These are phyloP conservation scores for Ophiobolus disseminans DNA, from an alignment of 2,329 filamentous ascomycete species.

Conservation along the genomic window DNA sequence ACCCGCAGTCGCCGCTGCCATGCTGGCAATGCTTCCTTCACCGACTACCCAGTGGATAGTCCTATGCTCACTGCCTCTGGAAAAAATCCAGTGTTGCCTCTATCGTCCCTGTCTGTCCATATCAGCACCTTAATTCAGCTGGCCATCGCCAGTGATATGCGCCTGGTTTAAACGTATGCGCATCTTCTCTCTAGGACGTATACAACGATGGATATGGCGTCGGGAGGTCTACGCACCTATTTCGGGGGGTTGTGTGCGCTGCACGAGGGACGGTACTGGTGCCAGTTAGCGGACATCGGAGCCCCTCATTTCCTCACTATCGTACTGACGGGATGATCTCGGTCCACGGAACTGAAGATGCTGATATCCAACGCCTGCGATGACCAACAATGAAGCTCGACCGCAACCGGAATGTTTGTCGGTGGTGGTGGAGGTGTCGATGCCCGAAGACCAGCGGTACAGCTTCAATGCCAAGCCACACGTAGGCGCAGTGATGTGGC, in stretches of 20 bases:
- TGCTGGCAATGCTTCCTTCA: slow-evolving; percentile 36
- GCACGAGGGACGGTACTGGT: slow-evolving; percentile 37
- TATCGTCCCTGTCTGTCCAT: slow-evolving; percentile 21
- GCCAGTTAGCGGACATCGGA: slow-evolving; percentile 42
- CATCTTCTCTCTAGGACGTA: not conserved
- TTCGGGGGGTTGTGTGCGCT: slow-evolving; percentile 37
- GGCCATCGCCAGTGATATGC: slow-evolving; percentile 2
- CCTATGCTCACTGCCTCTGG: slow-evolving; percentile 16
- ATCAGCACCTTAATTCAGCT: slow-evolving; percentile 21
- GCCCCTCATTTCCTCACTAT: slow-evolving; percentile 35
- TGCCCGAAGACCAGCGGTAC: slow-evolving; percentile 41
- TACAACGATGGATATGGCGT: slow-evolving; percentile 12
- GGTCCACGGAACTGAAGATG: slow-evolving; percentile 12
- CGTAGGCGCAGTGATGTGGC: slow-evolving; percentile 46
- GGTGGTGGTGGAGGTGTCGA: slow-evolving; percentile 26
- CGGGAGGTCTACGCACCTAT: slow-evolving; percentile 39
- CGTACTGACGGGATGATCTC: slow-evolving; percentile 32
- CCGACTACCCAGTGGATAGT: slow-evolving; percentile 26
- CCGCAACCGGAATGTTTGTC: slow-evolving; percentile 18
- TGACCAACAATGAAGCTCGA: slow-evolving; percentile 10
- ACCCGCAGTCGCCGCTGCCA: slow-evolving; percentile 53
- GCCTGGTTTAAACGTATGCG: not conserved
- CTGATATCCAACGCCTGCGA: slow-evolving; percentile 17
- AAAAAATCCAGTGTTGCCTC: slow-evolving; percentile 17
- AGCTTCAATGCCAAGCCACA: slow-evolving; percentile 46